Percentiles rank a stretch among this genome's conserved stretches.
Conservation (phyloP, 148 eudicot species). For the Rhododendron vialii region DNA sequence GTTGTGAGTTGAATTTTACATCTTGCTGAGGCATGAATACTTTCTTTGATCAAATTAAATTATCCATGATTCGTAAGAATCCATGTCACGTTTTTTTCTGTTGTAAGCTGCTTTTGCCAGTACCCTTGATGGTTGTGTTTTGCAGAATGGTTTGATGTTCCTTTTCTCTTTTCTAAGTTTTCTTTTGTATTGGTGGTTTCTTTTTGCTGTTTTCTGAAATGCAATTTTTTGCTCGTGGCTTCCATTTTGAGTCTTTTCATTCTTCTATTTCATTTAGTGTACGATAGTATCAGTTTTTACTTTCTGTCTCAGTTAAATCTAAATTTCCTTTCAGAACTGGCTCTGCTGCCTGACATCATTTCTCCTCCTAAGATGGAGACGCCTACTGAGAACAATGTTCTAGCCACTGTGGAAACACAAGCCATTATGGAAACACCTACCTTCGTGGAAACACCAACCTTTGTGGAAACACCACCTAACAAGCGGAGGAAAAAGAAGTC, state of each 20-base stretch:
- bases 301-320: background rate
- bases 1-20: background rate
- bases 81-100: background rate
- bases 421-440: background rate
- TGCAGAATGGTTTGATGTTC: background rate
- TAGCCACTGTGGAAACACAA: constrained; percentile 14
- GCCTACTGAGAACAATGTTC: constrained; percentile 10
- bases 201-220: background rate
- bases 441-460: constrained; percentile 6
- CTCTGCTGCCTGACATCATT: background rate
- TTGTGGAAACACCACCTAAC: constrained; percentile 23
- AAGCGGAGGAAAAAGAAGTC: constrained; percentile 64
- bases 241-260: background rate
- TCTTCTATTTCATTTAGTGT: background rate
- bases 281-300: background rate
- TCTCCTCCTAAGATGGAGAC: constrained; percentile 15
- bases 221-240: background rate
- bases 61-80: background rate
- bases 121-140: background rate
- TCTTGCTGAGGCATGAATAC: background rate
- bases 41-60: background rate
- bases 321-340: background rate
- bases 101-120: background rate
- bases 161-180: background rate
- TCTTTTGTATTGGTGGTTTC: background rate